phyloP scores from a whole-genome alignment of 208 protist genomes.

The Leptomonas seymouri region DNA sequence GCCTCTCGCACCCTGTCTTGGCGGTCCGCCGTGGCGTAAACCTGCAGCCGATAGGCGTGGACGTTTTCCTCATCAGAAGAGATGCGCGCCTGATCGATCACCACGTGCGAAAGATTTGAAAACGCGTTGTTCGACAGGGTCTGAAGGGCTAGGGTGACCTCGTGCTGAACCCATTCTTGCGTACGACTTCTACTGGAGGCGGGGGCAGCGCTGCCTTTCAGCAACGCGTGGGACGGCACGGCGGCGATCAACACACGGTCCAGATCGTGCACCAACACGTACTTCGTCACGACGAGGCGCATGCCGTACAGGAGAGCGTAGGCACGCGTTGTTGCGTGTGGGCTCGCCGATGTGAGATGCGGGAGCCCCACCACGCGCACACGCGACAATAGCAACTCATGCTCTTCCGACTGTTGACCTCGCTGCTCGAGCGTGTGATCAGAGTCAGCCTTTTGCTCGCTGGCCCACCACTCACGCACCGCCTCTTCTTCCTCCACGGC shows the following conservation, averaged over 20 bases:
- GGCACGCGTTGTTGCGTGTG: neutral
- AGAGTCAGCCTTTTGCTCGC: neutral
- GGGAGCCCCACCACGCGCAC: conserved; percentile 22
- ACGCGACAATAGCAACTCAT: neutral
- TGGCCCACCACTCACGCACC: conserved; percentile 14
- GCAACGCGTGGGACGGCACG: neutral
- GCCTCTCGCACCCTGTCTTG: conserved; percentile 8
- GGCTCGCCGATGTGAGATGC: neutral
- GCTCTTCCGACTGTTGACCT: neutral
- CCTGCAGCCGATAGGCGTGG: conserved; percentile 32
- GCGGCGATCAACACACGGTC: conserved; percentile 5
- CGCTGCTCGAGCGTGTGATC: neutral
- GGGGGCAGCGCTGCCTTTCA: neutral
- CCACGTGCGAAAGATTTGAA: conserved; percentile 1
- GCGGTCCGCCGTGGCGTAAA: conserved; percentile 17
- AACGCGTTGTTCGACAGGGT: conserved; percentile 24
- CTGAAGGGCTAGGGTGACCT: conserved; percentile 29
- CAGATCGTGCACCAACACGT: conserved; percentile 15
- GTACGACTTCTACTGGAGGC: neutral
- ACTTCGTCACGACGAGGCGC: conserved; percentile 22
- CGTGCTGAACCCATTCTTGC: conserved; percentile 3
- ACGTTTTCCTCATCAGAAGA: neutral
- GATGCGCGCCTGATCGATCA: conserved; percentile 21
- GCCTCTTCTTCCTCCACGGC: conserved; percentile 10
- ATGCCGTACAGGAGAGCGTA: conserved; percentile 15